These are phyloP conservation scores for Verticillium nubilum DNA, from an alignment of 2,329 filamentous ascomycete genomes.

Conservation along the genomic window DNA sequence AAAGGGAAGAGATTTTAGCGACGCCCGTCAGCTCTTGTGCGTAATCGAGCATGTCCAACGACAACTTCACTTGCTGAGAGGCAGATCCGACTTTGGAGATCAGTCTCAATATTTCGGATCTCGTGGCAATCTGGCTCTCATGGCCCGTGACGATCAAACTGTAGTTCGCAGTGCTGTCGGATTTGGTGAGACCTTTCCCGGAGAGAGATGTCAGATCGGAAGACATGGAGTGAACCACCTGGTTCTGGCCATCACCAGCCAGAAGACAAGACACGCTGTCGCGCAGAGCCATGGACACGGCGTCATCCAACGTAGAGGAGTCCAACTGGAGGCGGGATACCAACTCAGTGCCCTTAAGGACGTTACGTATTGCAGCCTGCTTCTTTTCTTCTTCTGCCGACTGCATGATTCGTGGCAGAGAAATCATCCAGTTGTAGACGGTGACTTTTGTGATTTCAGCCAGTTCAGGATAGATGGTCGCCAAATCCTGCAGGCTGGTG, in stretches of 20 bases:
- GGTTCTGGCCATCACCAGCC: slow-evolving; percentile 11
- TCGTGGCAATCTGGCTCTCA: slow-evolving; percentile 61
- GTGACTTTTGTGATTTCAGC: slow-evolving; percentile 61
- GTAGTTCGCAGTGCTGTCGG: slow-evolving; percentile 34
- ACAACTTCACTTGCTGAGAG: slow-evolving; percentile 55
- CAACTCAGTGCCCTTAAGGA: slow-evolving; percentile 68
- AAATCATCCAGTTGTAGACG: slow-evolving; percentile 75
- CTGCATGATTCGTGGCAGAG: slow-evolving; percentile 78
- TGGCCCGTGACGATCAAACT: slow-evolving; percentile 56
- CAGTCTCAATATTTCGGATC: slow-evolving; percentile 52
- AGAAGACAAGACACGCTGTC: slow-evolving; percentile 60
- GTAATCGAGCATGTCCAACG: slow-evolving; percentile 59
- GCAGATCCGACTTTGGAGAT: slow-evolving; percentile 49
- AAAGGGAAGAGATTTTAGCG: slow-evolving; percentile 65
- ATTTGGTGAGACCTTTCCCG: slow-evolving; percentile 19
- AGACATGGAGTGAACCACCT: slow-evolving; percentile 11
- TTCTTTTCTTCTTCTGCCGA: slow-evolving; percentile 76
- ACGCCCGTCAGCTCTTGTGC: slow-evolving; percentile 53
- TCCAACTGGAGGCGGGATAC: slow-evolving; percentile 58
- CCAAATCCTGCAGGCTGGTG: slow-evolving; percentile 55
- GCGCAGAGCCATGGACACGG: slow-evolving; percentile 62
- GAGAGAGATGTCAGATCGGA: slow-evolving; percentile 22
- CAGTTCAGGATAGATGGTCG: slow-evolving; percentile 56
- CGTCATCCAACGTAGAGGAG: slow-evolving; percentile 61
- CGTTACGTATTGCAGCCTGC: slow-evolving; percentile 63